Conservation (phyloP, 805 yeast species). For the Blastobotrys parvus region DNA sequence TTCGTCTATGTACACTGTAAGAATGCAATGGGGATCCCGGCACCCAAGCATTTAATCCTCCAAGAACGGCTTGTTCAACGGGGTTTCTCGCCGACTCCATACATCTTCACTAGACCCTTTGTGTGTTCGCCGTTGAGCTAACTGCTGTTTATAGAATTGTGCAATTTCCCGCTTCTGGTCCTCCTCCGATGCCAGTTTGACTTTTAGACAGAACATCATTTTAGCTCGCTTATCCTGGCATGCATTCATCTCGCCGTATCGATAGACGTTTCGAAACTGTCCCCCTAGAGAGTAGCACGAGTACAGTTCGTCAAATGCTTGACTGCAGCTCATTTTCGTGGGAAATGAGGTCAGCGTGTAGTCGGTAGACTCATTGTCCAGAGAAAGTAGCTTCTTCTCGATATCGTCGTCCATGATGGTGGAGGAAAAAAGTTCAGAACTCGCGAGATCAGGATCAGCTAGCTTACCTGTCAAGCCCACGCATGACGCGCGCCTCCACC, state of each 20-base stretch:
- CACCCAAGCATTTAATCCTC: no score
- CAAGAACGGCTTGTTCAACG: slow-evolving; percentile 33
- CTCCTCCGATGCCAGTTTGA: slow-evolving; percentile 49
- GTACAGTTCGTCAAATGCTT: slow-evolving; percentile 80
- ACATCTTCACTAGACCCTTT: slow-evolving; percentile 77
- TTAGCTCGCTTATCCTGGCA: slow-evolving; percentile 67
- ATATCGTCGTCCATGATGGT: neutral
- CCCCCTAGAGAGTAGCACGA: slow-evolving; percentile 89
- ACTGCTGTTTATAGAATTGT: slow-evolving; percentile 57
- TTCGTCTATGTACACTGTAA: no score
- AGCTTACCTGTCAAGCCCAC: no score
- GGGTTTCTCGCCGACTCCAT: slow-evolving; percentile 49
- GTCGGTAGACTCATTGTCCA: neutral
- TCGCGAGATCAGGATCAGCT: no score
- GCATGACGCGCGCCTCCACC: no score
- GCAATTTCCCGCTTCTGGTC: slow-evolving; percentile 46
- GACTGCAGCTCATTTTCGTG: slow-evolving; percentile 58
- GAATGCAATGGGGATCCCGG: no score
- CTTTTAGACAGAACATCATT: slow-evolving; percentile 69
- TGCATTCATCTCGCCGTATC: slow-evolving; percentile 69
- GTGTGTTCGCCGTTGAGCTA: slow-evolving; percentile 47
- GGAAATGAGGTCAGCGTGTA: slow-evolving; percentile 23
- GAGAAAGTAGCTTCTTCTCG: neutral
- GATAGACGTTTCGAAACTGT: slow-evolving; percentile 71
- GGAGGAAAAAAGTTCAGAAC: no score